Conservation (phyloP, 352 stramenopile genomes). For the Pythium rhizo-oryzae region DNA sequence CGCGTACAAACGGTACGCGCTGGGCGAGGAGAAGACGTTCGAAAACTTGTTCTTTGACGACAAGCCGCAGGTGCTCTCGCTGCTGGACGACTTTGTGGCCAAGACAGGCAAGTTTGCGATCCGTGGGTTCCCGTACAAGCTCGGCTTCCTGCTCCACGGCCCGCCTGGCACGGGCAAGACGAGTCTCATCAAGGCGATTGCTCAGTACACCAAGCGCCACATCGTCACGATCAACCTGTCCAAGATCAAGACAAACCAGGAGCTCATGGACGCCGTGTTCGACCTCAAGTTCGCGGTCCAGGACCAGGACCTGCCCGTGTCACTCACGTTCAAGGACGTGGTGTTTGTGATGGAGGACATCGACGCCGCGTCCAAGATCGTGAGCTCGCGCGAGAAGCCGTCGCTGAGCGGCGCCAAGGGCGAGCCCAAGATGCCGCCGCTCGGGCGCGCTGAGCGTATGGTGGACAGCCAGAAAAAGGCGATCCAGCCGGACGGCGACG, state of each 20-base stretch:
- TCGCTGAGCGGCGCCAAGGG: not conserved
- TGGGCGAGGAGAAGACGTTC: constrained; percentile 84
- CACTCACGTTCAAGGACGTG: constrained; percentile 59
- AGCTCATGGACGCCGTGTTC: constrained; percentile 66
- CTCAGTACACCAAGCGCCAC: constrained; percentile 62
- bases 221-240: constrained; percentile 59
- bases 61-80: constrained; percentile 55
- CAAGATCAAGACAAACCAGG: constrained; percentile 68
- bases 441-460: not conserved
- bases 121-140: constrained; percentile 85
- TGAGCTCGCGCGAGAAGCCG: constrained; percentile 23
- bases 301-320: constrained; percentile 45
- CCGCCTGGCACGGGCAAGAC: constrained; percentile 88
- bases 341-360: constrained; percentile 84
- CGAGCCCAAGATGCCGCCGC: constrained; percentile 8
- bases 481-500: constrained; percentile 1
- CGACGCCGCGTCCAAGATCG: constrained; percentile 60
- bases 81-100: constrained; percentile 64
- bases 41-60: constrained; percentile 79
- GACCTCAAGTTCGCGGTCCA: constrained; percentile 49
- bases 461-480: constrained; percentile 15
- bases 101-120: constrained; percentile 81
- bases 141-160: constrained; percentile 78
- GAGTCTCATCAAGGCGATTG: constrained; percentile 81
- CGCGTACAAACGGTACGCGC: constrained; percentile 62